phyloP scores from a whole-genome alignment of 2,329 filamentous ascomycete genomes.

The Beauveria sp. region DNA sequence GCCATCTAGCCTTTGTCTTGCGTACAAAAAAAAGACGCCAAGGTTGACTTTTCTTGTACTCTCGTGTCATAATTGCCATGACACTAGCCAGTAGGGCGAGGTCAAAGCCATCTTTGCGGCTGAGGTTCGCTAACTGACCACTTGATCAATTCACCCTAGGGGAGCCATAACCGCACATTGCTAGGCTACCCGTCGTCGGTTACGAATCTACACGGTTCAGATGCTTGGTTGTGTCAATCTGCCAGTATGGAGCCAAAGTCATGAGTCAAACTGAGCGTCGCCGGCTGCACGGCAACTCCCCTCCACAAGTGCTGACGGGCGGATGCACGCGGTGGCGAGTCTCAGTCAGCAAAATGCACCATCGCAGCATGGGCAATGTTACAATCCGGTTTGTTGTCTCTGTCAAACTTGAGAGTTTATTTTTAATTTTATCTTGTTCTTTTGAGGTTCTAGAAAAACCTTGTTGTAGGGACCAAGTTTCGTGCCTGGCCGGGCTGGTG shows the following conservation, averaged over 20 bases:
- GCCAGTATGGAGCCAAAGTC: neutral
- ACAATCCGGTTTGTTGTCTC: neutral
- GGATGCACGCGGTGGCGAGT: neutral
- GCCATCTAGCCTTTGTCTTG: neutral
- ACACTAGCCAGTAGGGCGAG: neutral
- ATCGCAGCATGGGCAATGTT: conserved; percentile 3
- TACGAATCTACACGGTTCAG: neutral
- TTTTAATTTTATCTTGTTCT: neutral
- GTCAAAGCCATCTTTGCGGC: neutral
- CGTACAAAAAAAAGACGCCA: neutral
- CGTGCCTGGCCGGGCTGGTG: neutral
- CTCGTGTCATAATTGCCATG: neutral
- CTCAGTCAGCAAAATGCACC: conserved; percentile 8
- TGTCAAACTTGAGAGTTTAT: neutral
- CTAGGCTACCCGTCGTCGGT: neutral
- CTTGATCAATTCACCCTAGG: neutral
- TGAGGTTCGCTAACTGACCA: neutral
- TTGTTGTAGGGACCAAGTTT: too few species aligned
- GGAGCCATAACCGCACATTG: neutral
- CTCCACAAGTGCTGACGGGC: conserved; percentile 6
- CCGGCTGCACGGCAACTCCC: neutral
- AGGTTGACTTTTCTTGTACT: neutral
- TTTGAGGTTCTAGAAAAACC: neutral
- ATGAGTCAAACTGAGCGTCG: neutral
- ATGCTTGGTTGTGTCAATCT: neutral